Evolutionary conservation across 2,329 filamentous ascomycete genomes (phyloP), one percentile per base, ranked within the genome.

Genomic region (Arachnopeziza araneosa): DNA sequence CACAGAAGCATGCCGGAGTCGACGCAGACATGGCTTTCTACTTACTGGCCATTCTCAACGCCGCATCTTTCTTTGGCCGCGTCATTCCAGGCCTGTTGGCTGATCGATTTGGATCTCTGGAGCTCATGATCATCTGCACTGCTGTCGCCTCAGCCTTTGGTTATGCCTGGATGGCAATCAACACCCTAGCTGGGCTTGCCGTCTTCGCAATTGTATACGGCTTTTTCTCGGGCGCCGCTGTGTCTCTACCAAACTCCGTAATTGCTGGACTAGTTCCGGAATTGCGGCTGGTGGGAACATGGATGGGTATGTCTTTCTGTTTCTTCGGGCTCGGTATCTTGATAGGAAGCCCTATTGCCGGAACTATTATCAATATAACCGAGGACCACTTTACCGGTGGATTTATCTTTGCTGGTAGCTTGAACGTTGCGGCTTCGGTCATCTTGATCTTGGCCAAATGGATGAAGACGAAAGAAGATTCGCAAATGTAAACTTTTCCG

Each of bases 161-260:
- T 4, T 79, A 76, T 66, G 72, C 72, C 66, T 84, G 81, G 82
- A 76, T 77, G 3, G 72, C 71, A 0, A 73, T 76, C 12, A 51
- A 68, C 6, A 71, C 64, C 14, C 65, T 69, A 0, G 55, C 73
- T 0, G 79, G 80, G 0, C 73, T 90, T 26, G 89, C 88, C 67
- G 78, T 76, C 0, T 91, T 88, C 79, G 75, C 82, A 0, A 75
- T 79, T 0, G 77, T 87, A 59, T 89, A 88, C 68, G 89, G 89
- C 1, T 76, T 89, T 54, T 80, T 80, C 76, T 0, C 61, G 82
- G 24, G 75, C 74, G 52, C 23, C 19, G 24, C 26, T 30, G 52
- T 54, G 8, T 26, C 52, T 24, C 10, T 54, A 8, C 24, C 52
- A 10, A n/a, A 14, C 8, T 10, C 52, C 9, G 52, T 26, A 8